These are phyloP conservation scores for Puccinia novopanici DNA, from an alignment of 1,284 basidiomycete species.

Conservation along the genomic window DNA sequence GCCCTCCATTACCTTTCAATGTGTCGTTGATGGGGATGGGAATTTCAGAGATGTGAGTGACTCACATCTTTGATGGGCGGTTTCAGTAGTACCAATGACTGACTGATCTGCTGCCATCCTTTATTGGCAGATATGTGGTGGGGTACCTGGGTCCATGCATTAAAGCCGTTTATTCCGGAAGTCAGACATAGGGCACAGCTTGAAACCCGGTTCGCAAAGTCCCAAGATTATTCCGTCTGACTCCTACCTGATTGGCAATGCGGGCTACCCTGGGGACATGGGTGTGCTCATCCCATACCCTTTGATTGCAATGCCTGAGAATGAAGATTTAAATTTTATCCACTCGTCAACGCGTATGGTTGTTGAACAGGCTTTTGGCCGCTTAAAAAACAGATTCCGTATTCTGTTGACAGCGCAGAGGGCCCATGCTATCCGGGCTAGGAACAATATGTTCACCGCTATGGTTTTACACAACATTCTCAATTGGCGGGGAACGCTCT, in stretches of 20 bases:
- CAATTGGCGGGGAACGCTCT: background rate
- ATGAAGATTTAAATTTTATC: background rate
- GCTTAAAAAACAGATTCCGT: background rate
- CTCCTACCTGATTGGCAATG: background rate
- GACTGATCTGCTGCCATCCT: no score
- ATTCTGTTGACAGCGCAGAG: background rate
- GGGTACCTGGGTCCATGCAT: no score
- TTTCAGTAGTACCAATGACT: no score
- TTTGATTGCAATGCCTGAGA: background rate
- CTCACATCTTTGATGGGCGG: no score
- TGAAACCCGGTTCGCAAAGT: background rate
- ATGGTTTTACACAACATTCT: background rate
- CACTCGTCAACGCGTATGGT: background rate
- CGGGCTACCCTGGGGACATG: background rate
- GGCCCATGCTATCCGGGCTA: background rate
- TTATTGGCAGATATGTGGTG: no score
- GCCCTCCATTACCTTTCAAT: no score
- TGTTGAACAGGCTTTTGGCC: background rate
- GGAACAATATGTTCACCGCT: background rate
- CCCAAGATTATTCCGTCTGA: background rate
- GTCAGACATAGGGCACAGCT: background rate
- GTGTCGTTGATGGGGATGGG: background rate
- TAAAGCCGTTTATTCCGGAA: background rate
- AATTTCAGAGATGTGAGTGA: background rate
- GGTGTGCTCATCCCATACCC: background rate